Base-by-base conservation (phyloP, 2,329 filamentous ascomycete genomes). In the Drechslerella dactyloides region DNA sequence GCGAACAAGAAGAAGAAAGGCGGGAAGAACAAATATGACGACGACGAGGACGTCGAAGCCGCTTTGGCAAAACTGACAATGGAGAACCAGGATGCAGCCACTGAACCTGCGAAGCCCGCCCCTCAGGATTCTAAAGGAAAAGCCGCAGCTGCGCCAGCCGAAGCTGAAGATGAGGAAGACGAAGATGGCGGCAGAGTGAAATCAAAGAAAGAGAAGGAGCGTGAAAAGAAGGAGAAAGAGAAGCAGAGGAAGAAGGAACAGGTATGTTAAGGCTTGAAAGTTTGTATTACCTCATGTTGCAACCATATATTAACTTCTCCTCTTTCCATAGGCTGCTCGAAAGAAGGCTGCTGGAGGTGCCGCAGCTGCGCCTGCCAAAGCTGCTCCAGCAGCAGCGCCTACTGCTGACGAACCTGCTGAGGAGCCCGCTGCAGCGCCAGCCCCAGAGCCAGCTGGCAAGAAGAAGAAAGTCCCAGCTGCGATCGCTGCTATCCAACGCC, bases 211-310 rank as follows among this genome's bases (percentile, higher is more conserved):
- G 93, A 99, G 83, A 99, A 99, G 83, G 94, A 99, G 80, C 96
- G 91, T 81, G 85, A 93, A 78, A 97, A 93, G 85, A 99, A 97
- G 83, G 94, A 99, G 83, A 88, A 91, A 73, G 94, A 99, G 83
- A 99, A 99, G 87, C 90, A 94, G 82, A 86, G 93, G 76, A 99
- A 99, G 83, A 99, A 93, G 87, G 94, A 99, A 81, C 90, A 97
- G 86, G 91, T 94, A 42, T 42, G 80, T n/a, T n/a, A n/a, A n/a
- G n/a, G n/a, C n/a, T n/a, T n/a, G n/a, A n/a, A n/a, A n/a, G n/a
- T n/a, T n/a, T n/a, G n/a, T n/a, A n/a, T n/a, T 56, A 50, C 21
- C 30, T 21, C 33, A 42, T 15, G 33, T 37, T 6, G 33, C 6
- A 13, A 37, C 13, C n/a, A n/a, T 51, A 72, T 15, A 55, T 56